phyloP scores from a whole-genome alignment of 208 protist species.

The Strigomonas culicis region DNA sequence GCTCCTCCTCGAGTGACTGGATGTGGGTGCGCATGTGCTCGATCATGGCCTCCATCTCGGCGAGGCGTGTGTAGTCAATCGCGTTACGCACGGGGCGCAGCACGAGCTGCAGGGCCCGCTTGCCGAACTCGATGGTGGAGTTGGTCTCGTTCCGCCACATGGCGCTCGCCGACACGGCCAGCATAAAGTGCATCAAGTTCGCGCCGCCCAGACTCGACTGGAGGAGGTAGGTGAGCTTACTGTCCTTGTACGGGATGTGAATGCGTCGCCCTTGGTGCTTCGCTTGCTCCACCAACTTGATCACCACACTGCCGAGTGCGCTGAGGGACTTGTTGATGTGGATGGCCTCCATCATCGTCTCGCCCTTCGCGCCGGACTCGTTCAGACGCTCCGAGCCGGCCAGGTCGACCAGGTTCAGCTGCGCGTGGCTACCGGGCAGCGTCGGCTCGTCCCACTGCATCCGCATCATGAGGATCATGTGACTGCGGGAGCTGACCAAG shows the following conservation, averaged over 20 bases:
- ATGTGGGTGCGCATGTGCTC: slow-evolving; percentile 90
- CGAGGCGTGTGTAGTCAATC: slow-evolving; percentile 89
- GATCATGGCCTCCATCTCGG: slow-evolving; percentile 93
- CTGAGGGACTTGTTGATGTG: slow-evolving; percentile 95
- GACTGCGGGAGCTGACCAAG: slow-evolving; percentile 84
- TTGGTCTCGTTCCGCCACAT: slow-evolving; percentile 79
- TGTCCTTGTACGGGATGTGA: slow-evolving; percentile 92
- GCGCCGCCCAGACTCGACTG: slow-evolving; percentile 87
- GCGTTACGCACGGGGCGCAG: slow-evolving; percentile 86
- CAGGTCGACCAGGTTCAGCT: slow-evolving; percentile 94
- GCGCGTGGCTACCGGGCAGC: slow-evolving; percentile 74
- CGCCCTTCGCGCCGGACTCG: slow-evolving; percentile 83
- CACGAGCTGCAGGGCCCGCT: slow-evolving; percentile 83
- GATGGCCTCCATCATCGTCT: slow-evolving; percentile 89
- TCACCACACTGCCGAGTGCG: slow-evolving; percentile 92
- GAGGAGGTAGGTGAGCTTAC: slow-evolving; percentile 92
- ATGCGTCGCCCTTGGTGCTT: slow-evolving; percentile 71
- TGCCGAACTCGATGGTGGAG: slow-evolving; percentile 91
- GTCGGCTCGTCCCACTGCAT: slow-evolving; percentile 90
- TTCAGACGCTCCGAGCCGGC: slow-evolving; percentile 89
- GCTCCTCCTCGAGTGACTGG: slow-evolving; percentile 69
- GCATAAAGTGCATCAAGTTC: slow-evolving; percentile 87
- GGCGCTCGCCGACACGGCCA: slow-evolving; percentile 71
- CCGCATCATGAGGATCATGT: slow-evolving; percentile 89
- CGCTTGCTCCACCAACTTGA: slow-evolving; percentile 84